Base-by-base conservation (phyloP, 2,329 filamentous ascomycete genomes). In the Fusarium compactum region DNA sequence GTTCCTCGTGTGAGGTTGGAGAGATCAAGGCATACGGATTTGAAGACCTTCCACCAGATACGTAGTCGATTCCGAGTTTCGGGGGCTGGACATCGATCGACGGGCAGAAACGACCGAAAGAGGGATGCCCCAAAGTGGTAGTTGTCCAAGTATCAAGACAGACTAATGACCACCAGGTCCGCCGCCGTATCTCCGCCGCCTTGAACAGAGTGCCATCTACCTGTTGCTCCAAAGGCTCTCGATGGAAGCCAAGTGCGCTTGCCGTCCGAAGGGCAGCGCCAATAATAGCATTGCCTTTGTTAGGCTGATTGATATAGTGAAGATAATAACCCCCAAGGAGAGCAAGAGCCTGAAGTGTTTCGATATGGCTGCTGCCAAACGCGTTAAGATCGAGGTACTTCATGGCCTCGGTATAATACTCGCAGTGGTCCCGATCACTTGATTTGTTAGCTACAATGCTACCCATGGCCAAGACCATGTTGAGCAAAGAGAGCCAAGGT, bases 241-340 rank as follows among this genome's bases (percentile, higher is more conserved):
- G 25, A 47, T 60, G 58, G 14, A 58, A 60, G 3, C 58, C 58
- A 10, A 58, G 52, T 22, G 58, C 58, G 14, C 52, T 46, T 9
- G 58, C 58, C 58, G 58, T 60, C 4, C 58, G 58, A 22, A 60
- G 58, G 2, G 58, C 58, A 3, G 58, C 58, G 25, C 58, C 58
- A 18, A 60, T 41, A 12, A 58, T 60, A 9, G 58, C 58, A 46
- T 60, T 47, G 8, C 58, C 58, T 58, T 53, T 58, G 20, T 60
- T 60, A 6, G 58, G 58, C 15, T 41, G 58, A 14, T 60, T 60
- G 14, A 60, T 60, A 10, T 60, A 60, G n/a, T 60, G 58, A 24
- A 60, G 52, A 27, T 60, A 60, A 14, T 60, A 22, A 5, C 58
- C 58, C 30, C 52, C 58, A 4, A 27, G 25, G 24, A 60, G 22